Conservation (phyloP, 2,329 filamentous ascomycete species). For the Curvularia spicifera region DNA sequence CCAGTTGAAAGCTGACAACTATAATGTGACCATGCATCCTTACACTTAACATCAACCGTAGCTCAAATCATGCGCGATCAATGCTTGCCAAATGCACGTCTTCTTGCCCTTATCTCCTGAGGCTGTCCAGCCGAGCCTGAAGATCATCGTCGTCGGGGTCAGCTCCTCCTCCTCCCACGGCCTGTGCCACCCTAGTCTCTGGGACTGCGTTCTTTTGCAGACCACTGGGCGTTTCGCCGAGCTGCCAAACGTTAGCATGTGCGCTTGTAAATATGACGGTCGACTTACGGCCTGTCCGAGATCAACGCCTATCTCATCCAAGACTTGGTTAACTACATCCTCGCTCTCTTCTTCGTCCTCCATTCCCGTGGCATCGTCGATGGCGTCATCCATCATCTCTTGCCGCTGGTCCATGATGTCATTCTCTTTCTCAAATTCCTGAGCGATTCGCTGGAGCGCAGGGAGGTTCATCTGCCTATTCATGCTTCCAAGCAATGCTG, state of each 20-base stretch:
- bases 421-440: constrained; percentile 99
- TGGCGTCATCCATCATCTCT: constrained; percentile 99
- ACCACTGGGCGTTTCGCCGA: constrained; percentile 88
- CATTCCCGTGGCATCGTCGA: constrained; percentile 93
- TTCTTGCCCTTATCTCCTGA: constrained; percentile 61
- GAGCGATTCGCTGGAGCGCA: constrained; percentile 91
- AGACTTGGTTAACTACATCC: constrained; percentile 92
- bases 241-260: constrained; percentile 58
- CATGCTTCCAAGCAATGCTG: constrained; percentile 88
- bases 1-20: neutral
- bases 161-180: constrained; percentile 70
- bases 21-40: neutral
- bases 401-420: constrained; percentile 99
- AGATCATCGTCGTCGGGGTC: constrained; percentile 91
- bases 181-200: constrained; percentile 83
- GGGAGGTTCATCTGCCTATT: constrained; percentile 98
- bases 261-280: neutral
- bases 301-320: constrained; percentile 97
- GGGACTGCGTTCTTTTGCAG: constrained; percentile 75
- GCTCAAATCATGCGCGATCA: constrained; percentile 3
- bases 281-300: constrained; percentile 80
- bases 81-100: constrained; percentile 6
- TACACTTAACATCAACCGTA: neutral
- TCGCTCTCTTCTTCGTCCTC: constrained; percentile 94
- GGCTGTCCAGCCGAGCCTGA: constrained; percentile 88